These are phyloP conservation scores for Begonia loranthoides DNA, from an alignment of 306 rosid species.

Conservation along the genomic window DNA sequence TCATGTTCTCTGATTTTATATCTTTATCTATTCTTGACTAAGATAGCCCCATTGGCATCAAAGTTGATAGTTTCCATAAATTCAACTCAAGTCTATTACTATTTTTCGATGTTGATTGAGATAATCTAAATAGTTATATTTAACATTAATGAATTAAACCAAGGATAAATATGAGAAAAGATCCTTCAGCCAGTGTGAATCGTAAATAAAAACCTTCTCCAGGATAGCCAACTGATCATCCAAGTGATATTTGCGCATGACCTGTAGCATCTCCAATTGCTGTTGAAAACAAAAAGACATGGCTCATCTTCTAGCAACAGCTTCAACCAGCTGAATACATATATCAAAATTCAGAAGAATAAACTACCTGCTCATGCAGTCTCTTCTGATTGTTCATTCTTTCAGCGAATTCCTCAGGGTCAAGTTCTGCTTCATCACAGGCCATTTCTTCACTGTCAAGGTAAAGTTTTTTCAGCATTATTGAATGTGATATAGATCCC, in stretches of 20 bases:
- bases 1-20: too few species aligned
- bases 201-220: slow-evolving; percentile 42
- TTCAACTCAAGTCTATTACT: too few species aligned
- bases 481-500: neutral
- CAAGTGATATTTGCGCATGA: slow-evolving; percentile 52
- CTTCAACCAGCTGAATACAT: slow-evolving; percentile 2
- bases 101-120: too few species aligned
- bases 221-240: slow-evolving; percentile 75
- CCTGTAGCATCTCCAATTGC: slow-evolving; percentile 85
- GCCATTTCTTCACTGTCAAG: slow-evolving; percentile 68
- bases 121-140: too few species aligned
- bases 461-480: slow-evolving; percentile 8
- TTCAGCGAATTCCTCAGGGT: slow-evolving; percentile 51
- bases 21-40: too few species aligned
- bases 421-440: slow-evolving; percentile 87
- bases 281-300: slow-evolving; percentile 13
- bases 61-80: too few species aligned
- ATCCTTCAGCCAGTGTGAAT: too few species aligned
- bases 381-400: slow-evolving; percentile 35
- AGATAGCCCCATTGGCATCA: too few species aligned
- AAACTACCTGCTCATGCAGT: slow-evolving; percentile 49
- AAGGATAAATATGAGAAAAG: too few species aligned
- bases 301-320: slow-evolving; percentile 3
- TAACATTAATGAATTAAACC: too few species aligned
- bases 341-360: slow-evolving; percentile 1